phyloP scores from a whole-genome alignment of 768 basidiomycete genomes.

The Cubamyces lactineus region DNA sequence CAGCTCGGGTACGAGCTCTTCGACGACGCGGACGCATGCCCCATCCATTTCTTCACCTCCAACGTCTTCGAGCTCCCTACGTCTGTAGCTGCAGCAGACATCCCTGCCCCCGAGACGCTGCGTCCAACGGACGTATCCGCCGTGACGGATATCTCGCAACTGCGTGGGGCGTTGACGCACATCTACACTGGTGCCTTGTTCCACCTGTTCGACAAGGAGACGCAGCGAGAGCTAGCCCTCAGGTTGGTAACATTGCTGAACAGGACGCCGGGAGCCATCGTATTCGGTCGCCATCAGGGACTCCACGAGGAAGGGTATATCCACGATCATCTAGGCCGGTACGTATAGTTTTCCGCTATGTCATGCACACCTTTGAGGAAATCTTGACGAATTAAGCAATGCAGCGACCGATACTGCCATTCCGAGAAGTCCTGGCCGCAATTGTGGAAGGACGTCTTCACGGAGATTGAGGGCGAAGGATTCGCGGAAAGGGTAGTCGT shows the following conservation, averaged over 20 bases:
- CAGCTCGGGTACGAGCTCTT: conserved; percentile 36
- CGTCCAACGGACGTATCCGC: not conserved
- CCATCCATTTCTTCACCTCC: conserved; percentile 36
- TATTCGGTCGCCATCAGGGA: conserved; percentile 41
- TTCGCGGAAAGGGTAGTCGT: conserved; percentile 29
- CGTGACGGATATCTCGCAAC: conserved; percentile 29
- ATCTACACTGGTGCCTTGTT: conserved; percentile 40
- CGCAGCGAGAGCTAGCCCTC: conserved; percentile 37
- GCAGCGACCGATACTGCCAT: conserved; percentile 36
- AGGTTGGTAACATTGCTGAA: conserved; percentile 34
- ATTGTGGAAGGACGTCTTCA: conserved; percentile 36
- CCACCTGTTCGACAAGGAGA: conserved; percentile 40
- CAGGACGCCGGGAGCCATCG: conserved; percentile 28
- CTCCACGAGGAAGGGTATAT: conserved; percentile 31
- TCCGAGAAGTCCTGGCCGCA: conserved; percentile 35
- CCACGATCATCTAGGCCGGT: conserved; percentile 34
- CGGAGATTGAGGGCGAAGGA: conserved; percentile 29
- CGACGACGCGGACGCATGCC: conserved; percentile 27
- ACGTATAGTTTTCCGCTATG: not conserved
- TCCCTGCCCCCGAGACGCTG: not conserved
- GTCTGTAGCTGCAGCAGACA: not conserved
- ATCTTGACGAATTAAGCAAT: not conserved
- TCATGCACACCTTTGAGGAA: not conserved
- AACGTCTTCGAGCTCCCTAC: conserved; percentile 36
- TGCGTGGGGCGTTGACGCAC: conserved; percentile 33